Evolutionary conservation across 805 yeast species (phyloP), one percentile per base, ranked within the genome.

Genomic region (Yarrowia sp.): DNA sequence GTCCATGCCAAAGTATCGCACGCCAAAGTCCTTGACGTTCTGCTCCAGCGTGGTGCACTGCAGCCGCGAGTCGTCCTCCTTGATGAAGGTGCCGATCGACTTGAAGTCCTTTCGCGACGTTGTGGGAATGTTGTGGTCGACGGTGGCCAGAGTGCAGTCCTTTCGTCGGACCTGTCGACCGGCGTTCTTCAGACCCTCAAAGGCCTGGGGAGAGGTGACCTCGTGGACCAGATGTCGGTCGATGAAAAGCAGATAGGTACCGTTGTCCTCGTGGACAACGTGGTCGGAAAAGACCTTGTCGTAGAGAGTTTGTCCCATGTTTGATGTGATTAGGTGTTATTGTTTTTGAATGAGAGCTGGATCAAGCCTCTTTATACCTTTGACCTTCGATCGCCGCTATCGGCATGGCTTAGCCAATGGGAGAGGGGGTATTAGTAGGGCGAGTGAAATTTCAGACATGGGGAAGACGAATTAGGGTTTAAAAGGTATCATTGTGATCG

Each of bases 141-240:
- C 97, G 1, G 98, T 92, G 65, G 97, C 97, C 73, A 93, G 84
- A 67, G 98, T 92, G 82, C 97, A 91, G 79, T 93, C 97, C 56
- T 73, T 82, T 82, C 99, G 87, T 84, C 99, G 89, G 67, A 95
- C 97, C 70, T 79, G 78, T 83, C 99, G 89, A 59, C 89, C 91
- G 15, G 98, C 97, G 75, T 87, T 89, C 72, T 84, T 85, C 75
- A 95, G 85, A 64, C 99, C 99, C 82, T 95, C 99, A 77, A 95
- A 95, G 11, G 99, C 99, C 81, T 95, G 99, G 43, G 99, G 99
- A 38, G 98, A 94, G 1, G 99, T 95, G 67, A 95, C 99, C 82
- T 95, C 99, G 79, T 95, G 99, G 64, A 95, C 97, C 73, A 95
- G 84, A 80, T 95, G 99, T 81, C 99, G 91, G 81, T 95, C 99